These are phyloP conservation scores for Yamadazyma takamatsuzukensis DNA, from an alignment of 805 yeast species.

Conservation along the genomic window DNA sequence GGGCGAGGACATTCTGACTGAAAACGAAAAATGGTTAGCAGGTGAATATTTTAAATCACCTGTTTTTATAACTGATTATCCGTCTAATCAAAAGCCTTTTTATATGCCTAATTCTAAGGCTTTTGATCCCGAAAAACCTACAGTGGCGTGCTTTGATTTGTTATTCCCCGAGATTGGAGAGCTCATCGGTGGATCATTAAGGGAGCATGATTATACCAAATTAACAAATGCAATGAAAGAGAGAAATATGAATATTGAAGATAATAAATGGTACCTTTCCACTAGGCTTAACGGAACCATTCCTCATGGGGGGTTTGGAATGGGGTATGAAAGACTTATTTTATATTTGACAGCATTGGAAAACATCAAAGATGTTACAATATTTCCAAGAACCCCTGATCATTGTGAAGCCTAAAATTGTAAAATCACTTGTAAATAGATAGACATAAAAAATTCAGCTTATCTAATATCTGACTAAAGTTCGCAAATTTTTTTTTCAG, in stretches of 20 bases:
- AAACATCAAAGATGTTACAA: conserved; percentile 81
- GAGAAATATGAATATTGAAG: conserved; percentile 55
- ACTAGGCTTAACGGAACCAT: conserved; percentile 73
- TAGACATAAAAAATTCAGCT: background rate
- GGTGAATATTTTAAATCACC: conserved; percentile 65
- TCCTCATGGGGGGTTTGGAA: conserved; percentile 97
- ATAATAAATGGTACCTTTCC: conserved; percentile 76
- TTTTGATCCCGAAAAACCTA: conserved; percentile 32
- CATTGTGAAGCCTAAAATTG: conserved; percentile 27
- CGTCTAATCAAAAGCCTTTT: conserved; percentile 75
- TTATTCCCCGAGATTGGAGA: conserved; percentile 92
- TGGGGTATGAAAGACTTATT: conserved; percentile 86
- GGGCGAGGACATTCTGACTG: conserved; percentile 76
- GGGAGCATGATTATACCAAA: conserved; percentile 62
- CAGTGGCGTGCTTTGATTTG: conserved; percentile 89
- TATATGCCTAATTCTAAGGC: conserved; percentile 69
- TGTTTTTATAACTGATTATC: conserved; percentile 88
- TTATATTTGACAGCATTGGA: conserved; percentile 70
- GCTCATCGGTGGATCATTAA: conserved; percentile 87
- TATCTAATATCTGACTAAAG: background rate
- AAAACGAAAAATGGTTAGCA: conserved; percentile 90
- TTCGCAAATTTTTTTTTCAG: background rate
- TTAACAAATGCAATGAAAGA: conserved; percentile 48
- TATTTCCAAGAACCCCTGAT: conserved; percentile 73
- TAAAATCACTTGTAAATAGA: background rate